phyloP scores from a whole-genome alignment of 1,284 basidiomycete species.

The Tranzscheliella williamsii region DNA sequence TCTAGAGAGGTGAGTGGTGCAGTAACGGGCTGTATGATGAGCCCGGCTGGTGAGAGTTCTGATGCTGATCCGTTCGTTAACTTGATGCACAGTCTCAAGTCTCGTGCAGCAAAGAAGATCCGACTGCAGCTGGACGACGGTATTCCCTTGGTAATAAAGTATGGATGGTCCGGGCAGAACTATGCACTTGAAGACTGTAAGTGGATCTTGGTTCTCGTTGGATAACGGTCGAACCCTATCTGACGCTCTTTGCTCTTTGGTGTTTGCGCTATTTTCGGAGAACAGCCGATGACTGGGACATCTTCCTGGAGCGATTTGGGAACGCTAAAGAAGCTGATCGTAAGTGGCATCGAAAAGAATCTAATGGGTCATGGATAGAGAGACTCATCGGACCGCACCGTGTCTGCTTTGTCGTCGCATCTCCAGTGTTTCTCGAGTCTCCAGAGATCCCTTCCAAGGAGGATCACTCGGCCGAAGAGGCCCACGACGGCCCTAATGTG shows the following conservation, averaged over 20 bases:
- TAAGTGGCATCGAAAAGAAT: too few relatives aligned
- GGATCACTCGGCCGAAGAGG: constrained; percentile 21
- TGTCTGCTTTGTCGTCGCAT: too few relatives aligned
- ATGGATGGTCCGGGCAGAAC: constrained; percentile 47
- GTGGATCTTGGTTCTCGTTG: too few relatives aligned
- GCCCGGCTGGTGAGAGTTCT: too few relatives aligned
- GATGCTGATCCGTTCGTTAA: too few relatives aligned
- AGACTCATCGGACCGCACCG: too few relatives aligned
- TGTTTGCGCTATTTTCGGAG: background rate
- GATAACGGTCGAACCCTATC: too few relatives aligned
- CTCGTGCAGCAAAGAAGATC: constrained; percentile 54
- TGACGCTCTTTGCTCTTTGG: too few relatives aligned
- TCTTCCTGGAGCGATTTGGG: constrained; percentile 55
- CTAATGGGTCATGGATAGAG: too few relatives aligned
- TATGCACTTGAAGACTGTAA: constrained; percentile 56
- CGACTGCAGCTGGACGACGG: constrained; percentile 48
- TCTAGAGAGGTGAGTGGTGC: constrained; percentile 34
- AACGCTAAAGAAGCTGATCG: constrained; percentile 53
- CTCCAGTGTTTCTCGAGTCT: constrained; percentile 51
- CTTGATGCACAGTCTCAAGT: constrained; percentile 37
- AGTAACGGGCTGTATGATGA: too few relatives aligned
- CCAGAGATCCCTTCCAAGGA: constrained; percentile 49
- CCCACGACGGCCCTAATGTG: constrained; percentile 48
- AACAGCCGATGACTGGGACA: constrained; percentile 56
- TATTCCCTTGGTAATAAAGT: constrained; percentile 55